A percentile compares a stretch with the other conserved stretches of the same genome.
Evolutionary conservation across 306 rosid species (phyloP).

Genomic region (Inga laurina): DNA sequence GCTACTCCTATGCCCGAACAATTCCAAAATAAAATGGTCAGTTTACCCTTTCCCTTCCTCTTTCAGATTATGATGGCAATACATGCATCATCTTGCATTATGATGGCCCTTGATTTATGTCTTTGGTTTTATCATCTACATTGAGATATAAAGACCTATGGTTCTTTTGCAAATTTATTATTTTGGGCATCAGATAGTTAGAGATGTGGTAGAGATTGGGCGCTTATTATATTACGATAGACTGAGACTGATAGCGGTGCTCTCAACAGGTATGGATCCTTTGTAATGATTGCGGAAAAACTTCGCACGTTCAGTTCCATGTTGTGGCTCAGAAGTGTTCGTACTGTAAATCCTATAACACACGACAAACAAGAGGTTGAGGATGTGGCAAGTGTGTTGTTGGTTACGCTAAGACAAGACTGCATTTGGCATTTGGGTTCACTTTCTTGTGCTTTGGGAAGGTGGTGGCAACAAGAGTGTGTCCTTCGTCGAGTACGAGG

Average conservation of each 20-base stretch:
- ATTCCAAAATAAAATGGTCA: slow-evolving; percentile 63
- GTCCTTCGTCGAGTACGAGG: slow-evolving; percentile 14
- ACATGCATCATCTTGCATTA: not conserved
- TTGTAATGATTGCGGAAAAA: slow-evolving; percentile 83
- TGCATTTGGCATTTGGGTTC: slow-evolving; percentile 22
- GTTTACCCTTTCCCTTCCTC: not conserved
- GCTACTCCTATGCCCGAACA: slow-evolving; percentile 71
- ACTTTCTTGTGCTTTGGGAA: slow-evolving; percentile 10
- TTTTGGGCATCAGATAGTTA: not conserved
- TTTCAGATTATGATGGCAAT: not conserved
- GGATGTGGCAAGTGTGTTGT: slow-evolving; percentile 33
- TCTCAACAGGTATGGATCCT: slow-evolving; percentile 74
- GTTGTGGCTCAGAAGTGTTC: slow-evolving; percentile 75
- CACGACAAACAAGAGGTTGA: slow-evolving; percentile 74
- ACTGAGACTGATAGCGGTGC: slow-evolving; percentile 3
- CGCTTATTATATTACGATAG: not conserved
- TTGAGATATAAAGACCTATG: not conserved
- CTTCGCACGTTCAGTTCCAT: slow-evolving; percentile 65
- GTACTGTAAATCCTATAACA: slow-evolving; percentile 87
- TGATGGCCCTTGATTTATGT: not conserved
- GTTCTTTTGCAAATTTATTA: not conserved
- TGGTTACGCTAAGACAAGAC: not conserved
- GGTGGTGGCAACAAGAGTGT: not conserved
- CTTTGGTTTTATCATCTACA: not conserved
- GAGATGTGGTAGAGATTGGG: not conserved